Conservation (phyloP, 768 basidiomycete species). For the Mycena vitilis region DNA sequence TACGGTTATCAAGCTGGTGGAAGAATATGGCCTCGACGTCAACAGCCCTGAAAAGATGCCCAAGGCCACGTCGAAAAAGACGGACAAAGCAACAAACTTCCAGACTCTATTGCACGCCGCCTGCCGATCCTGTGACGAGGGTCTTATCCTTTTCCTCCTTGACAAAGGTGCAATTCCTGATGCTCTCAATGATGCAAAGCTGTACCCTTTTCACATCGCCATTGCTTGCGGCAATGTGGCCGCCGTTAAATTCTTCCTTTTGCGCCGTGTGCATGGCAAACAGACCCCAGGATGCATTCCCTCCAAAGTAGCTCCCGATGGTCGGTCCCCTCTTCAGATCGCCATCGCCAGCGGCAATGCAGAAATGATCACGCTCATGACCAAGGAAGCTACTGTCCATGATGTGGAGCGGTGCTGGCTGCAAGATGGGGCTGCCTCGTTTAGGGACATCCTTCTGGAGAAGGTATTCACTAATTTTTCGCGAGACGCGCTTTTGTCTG, state of each 20-base stretch:
- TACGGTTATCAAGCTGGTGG: conserved; percentile 42
- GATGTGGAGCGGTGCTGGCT: conserved; percentile 52
- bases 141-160: conserved; percentile 47
- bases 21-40: conserved; percentile 48
- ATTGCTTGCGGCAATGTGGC: conserved; percentile 48
- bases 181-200: conserved; percentile 45
- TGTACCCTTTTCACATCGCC: conserved; percentile 51
- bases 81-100: conserved; percentile 33
- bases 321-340: conserved; percentile 50
- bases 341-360: conserved; percentile 46
- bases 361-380: conserved; percentile 47
- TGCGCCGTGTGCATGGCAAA: conserved; percentile 43
- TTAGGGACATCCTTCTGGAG: conserved; percentile 45
- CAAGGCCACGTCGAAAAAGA: conserved; percentile 39
- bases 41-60: conserved; percentile 43
- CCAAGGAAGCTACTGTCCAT: conserved; percentile 53
- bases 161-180: conserved; percentile 49
- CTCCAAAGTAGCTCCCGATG: conserved; percentile 49
- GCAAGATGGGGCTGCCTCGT: conserved; percentile 34
- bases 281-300: conserved; percentile 48
- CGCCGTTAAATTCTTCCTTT: conserved; percentile 48
- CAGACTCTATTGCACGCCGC: conserved; percentile 52
- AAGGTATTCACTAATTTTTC: conserved; percentile 41
- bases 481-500: background rate
- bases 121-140: conserved; percentile 47